Percentiles rank a stretch among this genome's conserved stretches.
These are phyloP conservation scores for Mortierella sp. DNA, from an alignment of 371 early-diverging fungal genomes.

Conservation along the genomic window DNA sequence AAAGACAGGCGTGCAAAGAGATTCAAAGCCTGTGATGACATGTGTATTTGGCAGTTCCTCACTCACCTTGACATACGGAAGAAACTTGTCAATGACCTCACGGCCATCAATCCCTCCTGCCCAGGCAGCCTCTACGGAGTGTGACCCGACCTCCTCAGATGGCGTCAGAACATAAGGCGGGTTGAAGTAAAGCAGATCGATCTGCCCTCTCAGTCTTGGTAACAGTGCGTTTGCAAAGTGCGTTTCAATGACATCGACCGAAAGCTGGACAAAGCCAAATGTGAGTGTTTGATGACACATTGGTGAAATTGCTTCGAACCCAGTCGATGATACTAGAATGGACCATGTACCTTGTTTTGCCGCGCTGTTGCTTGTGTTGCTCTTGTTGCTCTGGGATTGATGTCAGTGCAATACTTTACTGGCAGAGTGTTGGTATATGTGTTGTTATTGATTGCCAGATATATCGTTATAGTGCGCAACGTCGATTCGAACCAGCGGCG, in stretches of 20 bases:
- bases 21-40: no score
- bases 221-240: slow-evolving; percentile 66
- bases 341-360: slow-evolving; percentile 55
- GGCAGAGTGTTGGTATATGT: neutral
- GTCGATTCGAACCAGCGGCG: no score
- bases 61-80: slow-evolving; percentile 76
- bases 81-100: slow-evolving; percentile 86
- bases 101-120: slow-evolving; percentile 95
- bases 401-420: slow-evolving; percentile 82
- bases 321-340: no score
- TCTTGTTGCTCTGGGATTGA: slow-evolving; percentile 78
- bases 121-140: slow-evolving; percentile 88
- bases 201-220: slow-evolving; percentile 59
- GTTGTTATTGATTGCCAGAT: neutral
- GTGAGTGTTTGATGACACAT: no score
- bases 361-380: slow-evolving; percentile 74
- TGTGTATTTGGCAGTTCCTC: no score
- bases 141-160: slow-evolving; percentile 77
- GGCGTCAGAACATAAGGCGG: slow-evolving; percentile 91
- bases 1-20: no score
- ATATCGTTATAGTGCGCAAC: no score
- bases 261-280: slow-evolving; percentile 36
- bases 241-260: slow-evolving; percentile 70
- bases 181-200: slow-evolving; percentile 94
- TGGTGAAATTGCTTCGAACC: no score